Base-by-base conservation (phyloP, 352 stramenopile genomes). In the Blastocystis sp. region DNA sequence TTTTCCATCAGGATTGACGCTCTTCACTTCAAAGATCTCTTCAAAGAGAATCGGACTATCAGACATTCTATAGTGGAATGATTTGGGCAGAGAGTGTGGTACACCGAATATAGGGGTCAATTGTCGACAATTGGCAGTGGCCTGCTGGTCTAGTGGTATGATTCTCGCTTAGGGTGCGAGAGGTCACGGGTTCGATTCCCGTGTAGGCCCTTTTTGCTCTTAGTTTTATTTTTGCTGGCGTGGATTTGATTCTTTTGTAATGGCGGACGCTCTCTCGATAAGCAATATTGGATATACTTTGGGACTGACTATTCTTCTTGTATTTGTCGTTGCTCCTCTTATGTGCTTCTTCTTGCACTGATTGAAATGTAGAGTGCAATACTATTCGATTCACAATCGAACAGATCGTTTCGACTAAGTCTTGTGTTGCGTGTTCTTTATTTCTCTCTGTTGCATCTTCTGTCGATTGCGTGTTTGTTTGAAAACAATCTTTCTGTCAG, bases 1-100 rank as follows among this genome's bases (percentile, higher is more conserved):
- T 47, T 87, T 87, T 76, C 76, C 76, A 87, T 87, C 76, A 34
- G 76, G 76, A 87, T 87, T 87, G 39, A 87, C 76, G 23, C 63
- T 87, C 41, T 29, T 18, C 34, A 87, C 63, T 66, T 87, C 63
- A 11, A 87, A 87, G 56, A 87, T 76, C 39, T 87, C 76, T 47
- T 87, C 76, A 47, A 73, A 76, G 18, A 87, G 43, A 47, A 87
- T 73, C 11, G 76, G 59, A 77, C 76, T 47, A 23, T 87, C 55
- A 39, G 76, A 69, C 76, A 87, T 87, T n/a, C 23, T 80, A 29
- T 15, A 15, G 70, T 43, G 37, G 29, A 34, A 34, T 34, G 29
- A 1, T 34, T 34, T 34, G 29, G 29, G 29, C 29, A 34, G 29
- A 34, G 29, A 34, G 29, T 34, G 29, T 0, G 29, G 1, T 34